Conservation (phyloP, 2,329 filamentous ascomycete genomes). For the Xylariales sp. region DNA sequence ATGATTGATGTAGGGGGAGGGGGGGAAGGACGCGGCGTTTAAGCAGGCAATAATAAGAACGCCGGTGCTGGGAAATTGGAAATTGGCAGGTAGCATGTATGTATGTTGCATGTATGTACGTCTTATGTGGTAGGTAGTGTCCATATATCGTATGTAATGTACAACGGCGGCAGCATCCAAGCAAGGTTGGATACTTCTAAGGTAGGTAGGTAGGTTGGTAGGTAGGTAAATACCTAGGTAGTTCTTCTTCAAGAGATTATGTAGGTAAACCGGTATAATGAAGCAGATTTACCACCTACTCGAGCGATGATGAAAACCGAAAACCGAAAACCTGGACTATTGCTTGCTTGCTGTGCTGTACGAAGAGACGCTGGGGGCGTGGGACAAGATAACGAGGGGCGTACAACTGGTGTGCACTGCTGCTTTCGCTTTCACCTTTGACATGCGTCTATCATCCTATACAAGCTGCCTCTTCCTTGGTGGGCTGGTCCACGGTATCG, state of each 20-base stretch:
- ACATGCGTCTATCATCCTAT: slow-evolving; percentile 33
- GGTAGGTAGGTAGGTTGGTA: neutral
- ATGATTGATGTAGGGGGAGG: slow-evolving; percentile 21
- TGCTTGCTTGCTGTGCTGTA: slow-evolving; percentile 5
- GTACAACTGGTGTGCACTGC: slow-evolving; percentile 13
- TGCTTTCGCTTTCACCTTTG: slow-evolving; percentile 29
- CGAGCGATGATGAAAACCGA: slow-evolving; percentile 21
- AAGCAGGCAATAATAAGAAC: slow-evolving; percentile 19
- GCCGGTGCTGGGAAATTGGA: slow-evolving; percentile 21
- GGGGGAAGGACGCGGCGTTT: slow-evolving; percentile 24
- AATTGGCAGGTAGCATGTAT: slow-evolving; percentile 2
- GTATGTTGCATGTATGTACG: neutral
- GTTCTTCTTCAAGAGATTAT: neutral
- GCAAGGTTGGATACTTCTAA: neutral
- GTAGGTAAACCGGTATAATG: slow-evolving; percentile 16
- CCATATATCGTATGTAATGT: slow-evolving; percentile 3
- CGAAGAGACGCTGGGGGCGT: slow-evolving; percentile 23
- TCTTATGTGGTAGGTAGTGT: slow-evolving; percentile 6
- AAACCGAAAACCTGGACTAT: slow-evolving; percentile 2
- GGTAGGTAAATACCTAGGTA: neutral
- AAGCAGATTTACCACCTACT: slow-evolving; percentile 23
- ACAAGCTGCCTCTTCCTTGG: slow-evolving; percentile 16
- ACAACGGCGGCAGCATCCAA: neutral
- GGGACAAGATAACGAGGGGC: slow-evolving; percentile 25
- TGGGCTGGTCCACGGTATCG: slow-evolving; percentile 34